Evolutionary conservation across 371 early-diverging fungal species (phyloP).

Genomic region (Mortierella sp.): DNA sequence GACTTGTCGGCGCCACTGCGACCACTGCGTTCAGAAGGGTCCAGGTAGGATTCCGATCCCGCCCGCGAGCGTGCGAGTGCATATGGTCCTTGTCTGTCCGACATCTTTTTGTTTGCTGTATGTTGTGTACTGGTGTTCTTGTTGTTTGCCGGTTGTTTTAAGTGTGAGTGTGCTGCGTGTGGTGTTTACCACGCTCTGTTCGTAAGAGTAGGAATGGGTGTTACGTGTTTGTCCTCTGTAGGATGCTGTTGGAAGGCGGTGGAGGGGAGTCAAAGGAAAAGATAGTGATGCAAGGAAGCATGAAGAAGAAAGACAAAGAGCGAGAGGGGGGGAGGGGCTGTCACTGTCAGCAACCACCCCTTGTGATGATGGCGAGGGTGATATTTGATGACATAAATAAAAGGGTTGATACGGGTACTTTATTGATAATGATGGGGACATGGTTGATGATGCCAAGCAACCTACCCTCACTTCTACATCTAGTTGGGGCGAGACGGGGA

Average conservation of each 20-base stretch:
- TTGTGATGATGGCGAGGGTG: no score
- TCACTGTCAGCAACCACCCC: no score
- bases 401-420: not conserved
- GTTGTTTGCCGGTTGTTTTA: not conserved
- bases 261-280: no score
- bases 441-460: not conserved
- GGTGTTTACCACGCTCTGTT: no score
- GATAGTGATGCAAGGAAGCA: no score
- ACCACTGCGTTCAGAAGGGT: not conserved
- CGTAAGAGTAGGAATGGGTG: no score
- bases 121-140: not conserved
- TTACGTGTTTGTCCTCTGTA: no score
- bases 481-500: not conserved
- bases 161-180: not conserved
- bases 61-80: not conserved
- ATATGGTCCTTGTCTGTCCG: not conserved
- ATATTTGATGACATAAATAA: not conserved
- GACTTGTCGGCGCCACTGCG: not conserved
- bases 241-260: no score
- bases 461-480: no score
- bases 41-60: not conserved
- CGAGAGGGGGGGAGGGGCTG: no score
- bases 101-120: conserved; percentile 3
- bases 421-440: not conserved
- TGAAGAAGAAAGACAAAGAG: no score